Percentiles rank a stretch among this genome's conserved stretches.
Conservation (phyloP, 2,329 filamentous ascomycete species). For the Monosporascus cannonballus region DNA sequence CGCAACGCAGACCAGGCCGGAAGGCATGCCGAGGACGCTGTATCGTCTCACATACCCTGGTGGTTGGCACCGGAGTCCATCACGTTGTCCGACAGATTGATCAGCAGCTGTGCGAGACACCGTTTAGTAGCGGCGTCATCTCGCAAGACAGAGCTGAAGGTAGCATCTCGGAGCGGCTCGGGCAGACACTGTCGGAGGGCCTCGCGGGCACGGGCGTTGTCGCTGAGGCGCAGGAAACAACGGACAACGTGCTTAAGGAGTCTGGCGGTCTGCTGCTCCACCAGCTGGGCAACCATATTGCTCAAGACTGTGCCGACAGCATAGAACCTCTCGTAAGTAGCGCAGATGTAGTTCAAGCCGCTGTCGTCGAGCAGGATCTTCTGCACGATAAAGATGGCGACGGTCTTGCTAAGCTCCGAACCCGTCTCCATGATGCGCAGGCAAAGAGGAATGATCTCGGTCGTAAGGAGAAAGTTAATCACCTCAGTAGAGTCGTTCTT, state of each 20-base stretch:
- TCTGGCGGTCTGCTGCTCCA: slow-evolving; percentile 94
- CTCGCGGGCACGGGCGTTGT: slow-evolving; percentile 92
- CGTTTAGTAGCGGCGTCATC: slow-evolving; percentile 97
- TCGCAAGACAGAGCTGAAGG: slow-evolving; percentile 90
- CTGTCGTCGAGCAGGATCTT: slow-evolving; percentile 97
- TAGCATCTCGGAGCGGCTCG: slow-evolving; percentile 96
- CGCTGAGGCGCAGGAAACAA: slow-evolving; percentile 90
- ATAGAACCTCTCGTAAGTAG: slow-evolving; percentile 97
- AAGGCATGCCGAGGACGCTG: background rate
- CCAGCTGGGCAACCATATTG: slow-evolving; percentile 97
- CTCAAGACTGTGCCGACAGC: slow-evolving; percentile 94
- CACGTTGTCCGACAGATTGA: slow-evolving; percentile 90
- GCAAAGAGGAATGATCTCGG: slow-evolving; percentile 96
- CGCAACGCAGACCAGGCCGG: background rate
- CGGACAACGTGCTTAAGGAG: slow-evolving; percentile 95
- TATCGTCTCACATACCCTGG: slow-evolving; percentile 15
- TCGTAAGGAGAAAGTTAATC: slow-evolving; percentile 97
- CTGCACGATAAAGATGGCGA: slow-evolving; percentile 98
- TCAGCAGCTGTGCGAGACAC: slow-evolving; percentile 91
- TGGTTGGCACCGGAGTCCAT: slow-evolving; percentile 37
- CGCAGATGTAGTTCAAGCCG: slow-evolving; percentile 95
- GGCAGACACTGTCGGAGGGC: slow-evolving; percentile 93
- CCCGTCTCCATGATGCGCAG: slow-evolving; percentile 99
- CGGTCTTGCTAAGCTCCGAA: slow-evolving; percentile 96
- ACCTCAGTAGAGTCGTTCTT: slow-evolving; percentile 99